Base-by-base conservation (phyloP, 495 filamentous ascomycete genomes). In the Daldinia concentrica region DNA sequence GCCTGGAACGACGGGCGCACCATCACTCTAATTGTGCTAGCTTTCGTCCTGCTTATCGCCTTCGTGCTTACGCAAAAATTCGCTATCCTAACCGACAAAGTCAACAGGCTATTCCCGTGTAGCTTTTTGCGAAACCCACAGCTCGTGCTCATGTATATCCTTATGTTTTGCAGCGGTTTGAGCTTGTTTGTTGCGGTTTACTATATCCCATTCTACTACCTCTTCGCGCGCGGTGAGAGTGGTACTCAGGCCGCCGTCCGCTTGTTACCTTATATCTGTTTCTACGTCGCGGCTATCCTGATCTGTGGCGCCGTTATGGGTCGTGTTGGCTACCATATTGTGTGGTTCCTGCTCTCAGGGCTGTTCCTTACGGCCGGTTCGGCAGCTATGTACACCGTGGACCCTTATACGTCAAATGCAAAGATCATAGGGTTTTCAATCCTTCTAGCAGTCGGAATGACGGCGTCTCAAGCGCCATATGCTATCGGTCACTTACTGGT, bases 331-430 rank as follows among this genome's bases (percentile, higher is more conserved):
- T 84, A 83, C 59, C 89, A 90, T 71, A 83, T 83, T 77, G 86
- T 85, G 0, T 89, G 87, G 86, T 90, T 86, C 70, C 64, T 85
- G 5, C 52, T 79, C 4, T 85, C 83, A 0, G 84, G 83, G 4
- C 64, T 79, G 15, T 60, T 88, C 7, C 70, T 77, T 12, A 48
- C 86, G 1, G 76, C 84, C 27, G 86, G 86, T 11, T 76, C 78
- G 9, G 81, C 81, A 0, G 75, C 88, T 1, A 81, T 90, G 77
- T 84, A 81, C 74, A 84, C 79, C 9, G 74, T 83, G 57, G 67
- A 77, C 27, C 29, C 60, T 22, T 41, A 57, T 1, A 77, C 60
- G 24, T 79, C 81, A 2, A 57, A 71, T 14, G 73, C 75, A 6
- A 58, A 64, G 6, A 79, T 88, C 17, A 88, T 88, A 66, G 86